Conservation (phyloP, 1,139 yeast genomes). For the Taphrina betulina region DNA sequence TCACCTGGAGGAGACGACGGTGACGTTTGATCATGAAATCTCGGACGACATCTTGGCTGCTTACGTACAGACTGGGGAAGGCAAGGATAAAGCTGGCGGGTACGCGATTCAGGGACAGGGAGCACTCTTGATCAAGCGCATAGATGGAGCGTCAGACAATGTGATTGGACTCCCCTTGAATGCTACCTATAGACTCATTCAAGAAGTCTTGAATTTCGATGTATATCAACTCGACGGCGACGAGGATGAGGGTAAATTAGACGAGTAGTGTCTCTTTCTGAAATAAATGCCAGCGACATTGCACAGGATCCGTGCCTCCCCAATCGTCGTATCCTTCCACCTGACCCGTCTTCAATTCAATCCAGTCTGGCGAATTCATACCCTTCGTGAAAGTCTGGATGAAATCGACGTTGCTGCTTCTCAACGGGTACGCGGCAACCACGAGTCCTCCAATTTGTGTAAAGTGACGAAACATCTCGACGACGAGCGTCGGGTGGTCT, state of each 20-base stretch:
- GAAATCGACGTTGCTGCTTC: slow-evolving; percentile 19
- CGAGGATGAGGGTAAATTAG: not conserved
- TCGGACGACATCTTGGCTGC: slow-evolving; percentile 56
- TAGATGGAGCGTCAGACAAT: slow-evolving; percentile 79
- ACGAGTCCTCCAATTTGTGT: not conserved
- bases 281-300: slow-evolving; percentile 4
- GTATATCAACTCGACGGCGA: slow-evolving; percentile 1
- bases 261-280: no score
- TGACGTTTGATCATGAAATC: slow-evolving; percentile 52
- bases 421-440: slow-evolving; percentile 22
- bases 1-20: slow-evolving; percentile 51
- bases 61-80: slow-evolving; percentile 74
- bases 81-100: slow-evolving; percentile 85
- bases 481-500: slow-evolving; percentile 26
- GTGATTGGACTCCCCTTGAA: slow-evolving; percentile 86
- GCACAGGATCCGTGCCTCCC: slow-evolving; percentile 15
- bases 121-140: slow-evolving; percentile 54
- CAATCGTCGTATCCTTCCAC: slow-evolving; percentile 28
- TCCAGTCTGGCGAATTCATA: not conserved
- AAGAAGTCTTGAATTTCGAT: slow-evolving; percentile 41
- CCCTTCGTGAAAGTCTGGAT: not conserved
- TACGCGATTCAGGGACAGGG: slow-evolving; percentile 76
- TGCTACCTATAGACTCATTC: slow-evolving; percentile 53
- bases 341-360: not conserved
- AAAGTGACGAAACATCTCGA: slow-evolving; percentile 9